Evolutionary conservation across 257 asterid genomes (phyloP).

Genomic region (Knoxia roxburghii): DNA sequence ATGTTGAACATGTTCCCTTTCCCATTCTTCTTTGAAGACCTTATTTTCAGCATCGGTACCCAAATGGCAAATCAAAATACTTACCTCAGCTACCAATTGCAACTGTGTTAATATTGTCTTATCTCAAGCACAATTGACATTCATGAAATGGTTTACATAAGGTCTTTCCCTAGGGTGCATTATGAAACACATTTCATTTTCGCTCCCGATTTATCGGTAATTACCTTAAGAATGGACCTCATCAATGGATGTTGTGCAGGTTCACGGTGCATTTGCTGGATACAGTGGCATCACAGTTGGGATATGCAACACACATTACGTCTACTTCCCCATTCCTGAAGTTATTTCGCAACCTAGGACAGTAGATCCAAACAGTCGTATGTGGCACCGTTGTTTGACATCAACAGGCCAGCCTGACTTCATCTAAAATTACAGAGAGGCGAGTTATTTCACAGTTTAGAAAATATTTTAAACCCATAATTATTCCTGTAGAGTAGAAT

Average conservation of each 20-base stretch:
- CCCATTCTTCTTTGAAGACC: background rate
- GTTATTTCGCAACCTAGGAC: conserved; percentile 68
- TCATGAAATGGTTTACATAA: too few species aligned
- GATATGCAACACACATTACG: conserved; percentile 90
- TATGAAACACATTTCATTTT: too few species aligned
- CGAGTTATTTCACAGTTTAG: conserved; percentile 13
- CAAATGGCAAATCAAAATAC: background rate
- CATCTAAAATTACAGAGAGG: conserved; percentile 25
- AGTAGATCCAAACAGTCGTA: conserved; percentile 84
- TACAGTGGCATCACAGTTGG: conserved; percentile 95
- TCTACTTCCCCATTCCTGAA: conserved; percentile 83
- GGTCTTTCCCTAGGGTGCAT: too few species aligned
- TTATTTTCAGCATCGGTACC: background rate
- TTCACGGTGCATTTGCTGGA: conserved; percentile 98
- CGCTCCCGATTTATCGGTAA: background rate
- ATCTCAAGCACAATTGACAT: background rate
- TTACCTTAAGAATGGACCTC: background rate
- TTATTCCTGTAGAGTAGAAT: conserved; percentile 20
- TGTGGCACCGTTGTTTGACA: conserved; percentile 99
- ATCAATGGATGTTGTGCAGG: conserved; percentile 39
- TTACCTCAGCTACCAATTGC: background rate
- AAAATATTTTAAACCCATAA: background rate
- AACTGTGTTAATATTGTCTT: background rate
- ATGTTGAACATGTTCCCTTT: too few species aligned
- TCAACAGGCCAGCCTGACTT: conserved; percentile 98